Evolutionary conservation across 495 filamentous ascomycete genomes (phyloP), one percentile per base, ranked within the genome.

Genomic region (Gamarada debralockiae): DNA sequence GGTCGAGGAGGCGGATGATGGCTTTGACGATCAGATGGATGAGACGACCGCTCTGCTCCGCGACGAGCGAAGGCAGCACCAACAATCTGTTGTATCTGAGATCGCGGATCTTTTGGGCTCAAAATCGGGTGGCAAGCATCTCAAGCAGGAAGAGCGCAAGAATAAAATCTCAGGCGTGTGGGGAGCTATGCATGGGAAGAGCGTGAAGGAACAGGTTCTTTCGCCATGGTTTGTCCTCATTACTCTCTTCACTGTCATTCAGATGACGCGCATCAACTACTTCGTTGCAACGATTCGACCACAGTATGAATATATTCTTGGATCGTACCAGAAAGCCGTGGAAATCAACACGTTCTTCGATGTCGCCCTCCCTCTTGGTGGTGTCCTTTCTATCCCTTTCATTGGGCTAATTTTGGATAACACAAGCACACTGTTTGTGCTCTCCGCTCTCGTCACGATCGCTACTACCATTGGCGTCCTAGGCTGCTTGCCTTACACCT

Each of bases 221-320:
- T 84, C 83, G 2, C 86, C 85, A 2, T 98, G 92, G 92, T 98
- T 96, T 60, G 69, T 87, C 21, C 73, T 97, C 23, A 90, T 97
- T 55, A 84, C 88, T 6, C 60, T 89, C 2, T 97, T 97, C 69
- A 96, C 93, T 0, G 77, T 93, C 20, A 67, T 95, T 17, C 90
- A 93, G 67, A 96, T 95, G 92, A 89, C 86, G 0, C 82, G 92
- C 15, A 96, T 97, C 67, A 97, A 97, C 71, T 98, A 90, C 76
- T 98, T 98, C 61, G 89, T 98, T 25, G 91, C 93, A 1, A 93
- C 93, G 2, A 82, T 98, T 54, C 82, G 85, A 17, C 74, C 83
- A 7, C 93, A 98, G 65, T 97, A 97, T 69, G 78, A 81, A 34
- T 83, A 82, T 61, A 76, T 98, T 9, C 78, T 98, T n/a, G 67